A percentile compares a stretch with the other conserved stretches of the same genome.
These are phyloP conservation scores for Chondrus crispus DNA, from an alignment of 23 red algal species.

Conservation along the genomic window DNA sequence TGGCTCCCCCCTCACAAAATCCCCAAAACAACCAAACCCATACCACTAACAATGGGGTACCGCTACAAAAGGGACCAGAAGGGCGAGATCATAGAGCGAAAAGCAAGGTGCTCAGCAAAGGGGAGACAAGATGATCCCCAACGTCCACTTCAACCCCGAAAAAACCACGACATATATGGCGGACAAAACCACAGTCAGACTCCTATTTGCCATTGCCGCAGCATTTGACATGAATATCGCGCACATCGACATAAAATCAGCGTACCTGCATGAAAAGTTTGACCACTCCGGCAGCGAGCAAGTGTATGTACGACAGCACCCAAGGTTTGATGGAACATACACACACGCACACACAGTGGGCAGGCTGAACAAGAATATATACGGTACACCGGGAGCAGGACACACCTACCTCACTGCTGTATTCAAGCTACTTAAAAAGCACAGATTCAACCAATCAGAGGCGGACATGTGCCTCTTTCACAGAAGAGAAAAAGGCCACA, in stretches of 20 bases:
- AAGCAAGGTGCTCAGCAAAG: not conserved
- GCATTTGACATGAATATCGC: not conserved
- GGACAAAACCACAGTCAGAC: not conserved
- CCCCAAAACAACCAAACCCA: not conserved
- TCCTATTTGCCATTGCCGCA: not conserved
- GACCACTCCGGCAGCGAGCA: not conserved
- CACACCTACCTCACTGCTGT: not conserved
- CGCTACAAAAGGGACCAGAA: not conserved
- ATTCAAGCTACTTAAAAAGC: not conserved
- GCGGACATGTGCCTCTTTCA: not conserved
- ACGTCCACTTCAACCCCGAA: not conserved
- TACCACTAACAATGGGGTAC: not conserved
- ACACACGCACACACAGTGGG: not conserved
- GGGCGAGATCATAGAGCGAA: not conserved
- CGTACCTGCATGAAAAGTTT: conserved; percentile 21
- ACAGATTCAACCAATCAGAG: not conserved
- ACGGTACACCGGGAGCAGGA: not conserved
- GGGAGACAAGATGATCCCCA: not conserved
- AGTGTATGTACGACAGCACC: not conserved
- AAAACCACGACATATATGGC: not conserved
- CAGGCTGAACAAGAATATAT: not conserved
- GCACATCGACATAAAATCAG: conserved; percentile 26
- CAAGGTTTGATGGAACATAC: not conserved
- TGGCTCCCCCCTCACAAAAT: not conserved
- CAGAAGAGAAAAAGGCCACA: not conserved